Evolutionary conservation across 768 basidiomycete genomes (phyloP).

Genomic region (Tricholoma terreum): DNA sequence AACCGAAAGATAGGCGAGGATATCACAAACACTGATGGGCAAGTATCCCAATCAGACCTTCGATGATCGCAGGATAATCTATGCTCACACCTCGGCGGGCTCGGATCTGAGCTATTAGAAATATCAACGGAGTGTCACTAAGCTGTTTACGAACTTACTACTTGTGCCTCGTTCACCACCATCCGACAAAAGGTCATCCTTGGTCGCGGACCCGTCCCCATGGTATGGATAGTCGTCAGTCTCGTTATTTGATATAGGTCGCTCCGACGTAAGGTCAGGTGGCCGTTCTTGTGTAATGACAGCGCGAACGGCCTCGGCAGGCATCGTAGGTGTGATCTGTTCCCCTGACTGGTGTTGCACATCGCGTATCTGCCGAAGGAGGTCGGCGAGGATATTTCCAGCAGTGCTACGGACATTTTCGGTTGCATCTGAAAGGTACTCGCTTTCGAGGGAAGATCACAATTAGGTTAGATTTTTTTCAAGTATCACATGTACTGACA

Average conservation of each 20-base stretch:
- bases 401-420: constrained; percentile 91
- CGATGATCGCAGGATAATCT: constrained; percentile 88
- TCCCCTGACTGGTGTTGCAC: constrained; percentile 70
- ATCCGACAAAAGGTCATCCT: constrained; percentile 46
- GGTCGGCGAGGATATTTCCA: constrained; percentile 83
- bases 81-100: constrained; percentile 92
- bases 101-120: constrained; percentile 73
- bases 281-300: constrained; percentile 46
- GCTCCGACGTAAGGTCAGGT: constrained; percentile 61
- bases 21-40: constrained; percentile 72
- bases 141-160: constrained; percentile 36
- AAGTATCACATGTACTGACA: constrained; percentile 53
- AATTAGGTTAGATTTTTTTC: constrained; percentile 8
- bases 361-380: constrained; percentile 86
- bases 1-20: constrained; percentile 4
- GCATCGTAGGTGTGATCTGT: constrained; percentile 40
- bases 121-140: constrained; percentile 9
- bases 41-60: constrained; percentile 87
- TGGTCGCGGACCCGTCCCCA: constrained; percentile 39
- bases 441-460: constrained; percentile 51
- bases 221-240: constrained; percentile 41
- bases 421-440: constrained; percentile 94
- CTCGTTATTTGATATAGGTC: constrained; percentile 53
- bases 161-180: constrained; percentile 61
- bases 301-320: constrained; percentile 44